A percentile compares a stretch with the other conserved stretches of the same genome.
These are phyloP conservation scores for Boletus tomentosulus DNA, from an alignment of 768 basidiomycete genomes.

Conservation along the genomic window DNA sequence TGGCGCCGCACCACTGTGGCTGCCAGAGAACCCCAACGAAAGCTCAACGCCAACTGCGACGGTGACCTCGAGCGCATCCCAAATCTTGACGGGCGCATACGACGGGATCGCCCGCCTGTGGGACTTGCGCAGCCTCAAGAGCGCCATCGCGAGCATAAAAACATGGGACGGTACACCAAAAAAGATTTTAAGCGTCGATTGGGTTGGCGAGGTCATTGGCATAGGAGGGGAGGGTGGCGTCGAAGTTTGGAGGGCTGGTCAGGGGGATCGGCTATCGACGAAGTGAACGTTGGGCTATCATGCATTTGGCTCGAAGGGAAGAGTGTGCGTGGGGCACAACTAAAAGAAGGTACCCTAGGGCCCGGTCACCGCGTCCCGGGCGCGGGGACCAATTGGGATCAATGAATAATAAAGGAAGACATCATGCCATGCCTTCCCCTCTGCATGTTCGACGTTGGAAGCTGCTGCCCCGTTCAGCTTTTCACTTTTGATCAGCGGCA, in stretches of 20 bases:
- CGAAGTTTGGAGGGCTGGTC: slow-evolving; percentile 56
- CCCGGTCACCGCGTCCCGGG: too few species aligned
- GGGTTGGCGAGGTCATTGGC: slow-evolving; percentile 51
- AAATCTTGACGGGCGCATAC: slow-evolving; percentile 69
- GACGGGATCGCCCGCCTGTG: slow-evolving; percentile 75
- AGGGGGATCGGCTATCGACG: slow-evolving; percentile 14
- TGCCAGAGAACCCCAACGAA: background rate
- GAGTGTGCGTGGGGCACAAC: background rate
- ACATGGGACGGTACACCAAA: slow-evolving; percentile 47
- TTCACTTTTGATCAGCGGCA: too few species aligned
- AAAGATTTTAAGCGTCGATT: slow-evolving; percentile 60
- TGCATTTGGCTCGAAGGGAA: background rate
- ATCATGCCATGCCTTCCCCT: too few species aligned
- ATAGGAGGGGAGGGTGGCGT: slow-evolving; percentile 64
- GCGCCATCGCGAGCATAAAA: slow-evolving; percentile 60
- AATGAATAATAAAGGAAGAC: too few species aligned
- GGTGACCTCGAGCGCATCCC: slow-evolving; percentile 27
- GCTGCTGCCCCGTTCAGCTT: too few species aligned
- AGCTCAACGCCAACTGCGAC: background rate
- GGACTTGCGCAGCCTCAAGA: slow-evolving; percentile 69
- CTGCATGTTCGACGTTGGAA: too few species aligned
- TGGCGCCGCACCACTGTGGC: background rate
- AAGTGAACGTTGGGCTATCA: background rate
- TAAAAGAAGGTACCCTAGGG: background rate
- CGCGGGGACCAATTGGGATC: too few species aligned